Evolutionary conservation across 2,329 filamentous ascomycete species (phyloP), one percentile per base, ranked within the genome.

Genomic region (Rhinocladiella similis): DNA sequence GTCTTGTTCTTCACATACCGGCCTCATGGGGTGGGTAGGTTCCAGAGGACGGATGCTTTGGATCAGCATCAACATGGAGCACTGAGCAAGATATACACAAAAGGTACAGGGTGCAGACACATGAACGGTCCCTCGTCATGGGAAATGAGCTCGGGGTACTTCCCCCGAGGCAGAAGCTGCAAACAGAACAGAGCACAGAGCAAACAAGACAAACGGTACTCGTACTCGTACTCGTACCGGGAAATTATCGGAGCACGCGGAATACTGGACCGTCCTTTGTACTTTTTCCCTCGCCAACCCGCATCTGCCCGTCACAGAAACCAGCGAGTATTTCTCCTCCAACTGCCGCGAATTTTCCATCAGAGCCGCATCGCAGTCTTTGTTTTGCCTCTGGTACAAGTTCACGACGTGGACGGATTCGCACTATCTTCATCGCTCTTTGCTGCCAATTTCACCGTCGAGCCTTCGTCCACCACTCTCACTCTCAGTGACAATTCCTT

Each of bases 271-370:
- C 22, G 4, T 25, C 29, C 6, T 9, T 41, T 41, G n/a, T 41
- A 5, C 3, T 41, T 19, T 33, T 42, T 50, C 41, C n/a, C 10
- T 43, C 3, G 14, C 42, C 41, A n/a, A 43, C 22, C 50, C 50
- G 50, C 50, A 38, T 53, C 50, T 47, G 42, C 50, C 50, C 50
- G 50, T 45, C 5, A 19, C 19, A 7, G 22, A 7, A 5, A 25
- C 22, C 22, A 25, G 7, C 22, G 22, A 25, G 47, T 22, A 39
- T 22, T 20, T 49, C 29, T 25, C 45, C 45, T 47, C 13, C 42
- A 27, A 22, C 42, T 22, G 18, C 42, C 42, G 42, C 7, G 42
- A 46, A 27, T n/a, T 46, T 33, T 18, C 38, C 45, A 47, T 10
- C 10, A 18, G 38, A 16, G 38, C 38, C 38, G 38, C 38, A 41